phyloP scores from a whole-genome alignment of 352 stramenopile species.

The Phytophthora crassamura region DNA sequence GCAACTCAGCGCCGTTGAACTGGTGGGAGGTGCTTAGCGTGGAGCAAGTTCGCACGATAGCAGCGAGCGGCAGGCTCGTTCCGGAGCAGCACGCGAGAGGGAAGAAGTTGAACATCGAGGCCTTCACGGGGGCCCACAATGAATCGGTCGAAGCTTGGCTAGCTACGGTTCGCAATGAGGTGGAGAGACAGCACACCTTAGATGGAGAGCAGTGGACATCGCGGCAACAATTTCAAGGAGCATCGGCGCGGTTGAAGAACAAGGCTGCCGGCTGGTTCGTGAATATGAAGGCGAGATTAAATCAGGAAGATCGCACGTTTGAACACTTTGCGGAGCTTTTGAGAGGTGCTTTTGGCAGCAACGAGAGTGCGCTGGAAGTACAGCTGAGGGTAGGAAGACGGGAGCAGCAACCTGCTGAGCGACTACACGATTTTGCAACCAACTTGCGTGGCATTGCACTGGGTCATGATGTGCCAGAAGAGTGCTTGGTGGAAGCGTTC shows the following conservation, averaged over 20 bases:
- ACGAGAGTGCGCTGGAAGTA: not conserved
- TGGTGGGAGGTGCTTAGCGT: not conserved
- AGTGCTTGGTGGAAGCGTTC: not conserved
- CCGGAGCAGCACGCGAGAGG: not conserved
- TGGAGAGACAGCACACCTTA: not conserved
- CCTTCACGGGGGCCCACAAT: not conserved
- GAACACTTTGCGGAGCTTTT: not conserved
- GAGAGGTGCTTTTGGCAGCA: not conserved
- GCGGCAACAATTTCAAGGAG: not conserved
- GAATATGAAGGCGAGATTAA: not conserved
- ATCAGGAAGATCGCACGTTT: not conserved
- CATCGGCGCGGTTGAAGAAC: not conserved
- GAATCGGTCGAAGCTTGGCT: not conserved
- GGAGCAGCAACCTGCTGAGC: not conserved
- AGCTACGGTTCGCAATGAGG: not conserved
- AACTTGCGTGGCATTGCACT: not conserved
- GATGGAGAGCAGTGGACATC: constrained; percentile 1
- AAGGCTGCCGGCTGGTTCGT: not conserved
- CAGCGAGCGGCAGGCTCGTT: not conserved
- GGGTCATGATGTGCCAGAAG: not conserved
- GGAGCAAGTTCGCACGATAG: not conserved
- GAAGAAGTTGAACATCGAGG: not conserved
- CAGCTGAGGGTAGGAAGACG: not conserved
- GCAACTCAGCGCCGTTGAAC: not conserved
- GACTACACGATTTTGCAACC: not conserved